These are phyloP conservation scores for Colletotrichum brevisporum DNA, from an alignment of 2,329 filamentous ascomycete species.

Conservation along the genomic window DNA sequence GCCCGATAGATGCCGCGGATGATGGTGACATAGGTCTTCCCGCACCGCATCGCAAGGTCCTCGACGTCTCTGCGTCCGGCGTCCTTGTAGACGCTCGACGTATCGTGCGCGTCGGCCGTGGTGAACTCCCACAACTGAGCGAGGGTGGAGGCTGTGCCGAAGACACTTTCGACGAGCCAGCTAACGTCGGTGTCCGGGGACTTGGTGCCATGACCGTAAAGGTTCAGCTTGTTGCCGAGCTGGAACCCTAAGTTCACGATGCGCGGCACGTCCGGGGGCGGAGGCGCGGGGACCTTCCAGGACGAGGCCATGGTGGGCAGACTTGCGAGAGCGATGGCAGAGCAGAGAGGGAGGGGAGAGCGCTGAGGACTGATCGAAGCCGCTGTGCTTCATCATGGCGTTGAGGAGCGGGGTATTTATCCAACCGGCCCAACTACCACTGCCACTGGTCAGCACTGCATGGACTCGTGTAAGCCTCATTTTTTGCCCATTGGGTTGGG, in stretches of 20 bases:
- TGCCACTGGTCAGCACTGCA: slow-evolving; percentile 1
- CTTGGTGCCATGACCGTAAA: slow-evolving; percentile 17
- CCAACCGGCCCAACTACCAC: neutral
- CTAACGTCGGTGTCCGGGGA: neutral
- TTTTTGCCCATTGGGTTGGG: slow-evolving; percentile 27
- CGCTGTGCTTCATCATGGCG: neutral
- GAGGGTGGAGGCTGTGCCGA: slow-evolving; percentile 11
- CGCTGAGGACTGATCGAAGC: neutral
- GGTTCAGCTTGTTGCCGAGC: slow-evolving; percentile 28
- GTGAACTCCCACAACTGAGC: slow-evolving; percentile 26
- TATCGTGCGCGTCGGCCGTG: slow-evolving; percentile 13
- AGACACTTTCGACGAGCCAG: neutral
- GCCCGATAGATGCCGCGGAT: slow-evolving; percentile 27
- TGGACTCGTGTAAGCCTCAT: slow-evolving; percentile 29
- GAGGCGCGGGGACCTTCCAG: neutral
- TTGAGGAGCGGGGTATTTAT: slow-evolving; percentile 35
- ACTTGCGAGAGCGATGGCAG: neutral
- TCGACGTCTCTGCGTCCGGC: slow-evolving; percentile 28
- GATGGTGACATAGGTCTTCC: slow-evolving; percentile 21
- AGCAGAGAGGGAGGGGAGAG: neutral
- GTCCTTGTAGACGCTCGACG: slow-evolving; percentile 18
- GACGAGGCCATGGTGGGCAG: neutral
- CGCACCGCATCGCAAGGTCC: slow-evolving; percentile 27
- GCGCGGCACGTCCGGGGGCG: slow-evolving; percentile 16
- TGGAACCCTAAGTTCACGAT: slow-evolving; percentile 30